These are phyloP conservation scores for Amaranthus cruentus DNA, from an alignment of 148 eudicot species.

Conservation along the genomic window DNA sequence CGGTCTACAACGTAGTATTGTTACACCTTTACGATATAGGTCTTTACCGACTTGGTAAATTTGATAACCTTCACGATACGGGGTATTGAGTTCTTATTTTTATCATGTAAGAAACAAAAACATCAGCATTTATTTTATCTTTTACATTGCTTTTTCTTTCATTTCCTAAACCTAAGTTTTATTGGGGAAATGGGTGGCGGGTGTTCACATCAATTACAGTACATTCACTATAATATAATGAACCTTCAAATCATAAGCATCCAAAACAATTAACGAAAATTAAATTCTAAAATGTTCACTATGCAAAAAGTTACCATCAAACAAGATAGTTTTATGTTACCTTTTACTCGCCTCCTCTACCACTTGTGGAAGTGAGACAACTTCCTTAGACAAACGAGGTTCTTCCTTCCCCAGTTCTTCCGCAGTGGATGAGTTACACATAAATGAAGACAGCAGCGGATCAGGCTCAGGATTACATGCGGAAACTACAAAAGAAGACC, in stretches of 20 bases:
- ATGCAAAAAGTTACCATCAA: background rate
- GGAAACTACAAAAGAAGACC: constrained; percentile 42
- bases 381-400: constrained; percentile 34
- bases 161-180: too few species aligned
- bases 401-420: constrained; percentile 41
- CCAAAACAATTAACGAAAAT: background rate
- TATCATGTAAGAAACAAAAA: background rate
- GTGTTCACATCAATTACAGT: background rate
- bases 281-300: background rate
- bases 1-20: too few species aligned
- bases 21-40: too few species aligned
- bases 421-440: constrained; percentile 45
- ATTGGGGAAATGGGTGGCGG: background rate
- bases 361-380: constrained; percentile 30
- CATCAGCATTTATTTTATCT: background rate
- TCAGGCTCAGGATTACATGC: constrained; percentile 69
- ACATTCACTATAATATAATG: background rate
- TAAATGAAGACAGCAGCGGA: constrained; percentile 74
- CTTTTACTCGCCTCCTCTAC: constrained; percentile 38
- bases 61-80: too few species aligned
- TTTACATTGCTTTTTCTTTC: background rate
- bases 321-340: constrained; percentile 27
- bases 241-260: background rate
- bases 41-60: too few species aligned
- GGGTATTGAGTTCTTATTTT: too few species aligned